phyloP scores from a whole-genome alignment of 345 rosid genomes.

The Pugionium dolabratum region DNA sequence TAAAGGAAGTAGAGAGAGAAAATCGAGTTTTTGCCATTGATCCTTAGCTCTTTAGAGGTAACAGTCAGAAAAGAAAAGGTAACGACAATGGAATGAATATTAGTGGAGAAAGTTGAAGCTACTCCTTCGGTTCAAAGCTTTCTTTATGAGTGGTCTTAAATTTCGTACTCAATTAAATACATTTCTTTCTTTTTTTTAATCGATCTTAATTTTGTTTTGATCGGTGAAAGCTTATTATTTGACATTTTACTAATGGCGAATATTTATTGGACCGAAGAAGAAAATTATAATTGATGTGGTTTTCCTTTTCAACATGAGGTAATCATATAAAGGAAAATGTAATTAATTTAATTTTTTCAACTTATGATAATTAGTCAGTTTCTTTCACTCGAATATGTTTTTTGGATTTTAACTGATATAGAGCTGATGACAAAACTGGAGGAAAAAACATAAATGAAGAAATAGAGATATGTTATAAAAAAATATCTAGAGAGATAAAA shows the following conservation, averaged over 20 bases:
- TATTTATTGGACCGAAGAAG: conserved; percentile 17
- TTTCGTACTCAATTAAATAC: background rate
- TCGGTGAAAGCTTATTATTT: background rate
- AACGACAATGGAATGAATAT: conserved; percentile 32
- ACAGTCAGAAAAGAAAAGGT: conserved; percentile 30
- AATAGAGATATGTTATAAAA: too few species aligned
- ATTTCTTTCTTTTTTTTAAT: background rate
- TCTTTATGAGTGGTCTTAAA: conserved; percentile 30
- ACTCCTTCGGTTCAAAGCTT: conserved; percentile 20
- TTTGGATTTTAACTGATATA: too few species aligned
- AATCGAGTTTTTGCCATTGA: conserved; percentile 15
- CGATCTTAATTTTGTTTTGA: background rate
- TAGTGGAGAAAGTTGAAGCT: conserved; percentile 35
- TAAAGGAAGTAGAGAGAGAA: conserved; percentile 23
- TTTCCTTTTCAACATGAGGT: conserved; percentile 19
- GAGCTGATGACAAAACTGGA: too few species aligned
- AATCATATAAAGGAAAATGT: background rate
- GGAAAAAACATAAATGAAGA: too few species aligned
- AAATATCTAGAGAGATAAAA: too few species aligned
- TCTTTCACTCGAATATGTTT: too few species aligned
- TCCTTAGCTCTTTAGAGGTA: conserved; percentile 30
- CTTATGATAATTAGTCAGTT: too few species aligned
- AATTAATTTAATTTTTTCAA: too few species aligned
- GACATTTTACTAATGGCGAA: background rate
- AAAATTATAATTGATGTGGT: background rate